Evolutionary conservation across 257 asterid genomes (phyloP).

Genomic region (Fraxinus anomala): DNA sequence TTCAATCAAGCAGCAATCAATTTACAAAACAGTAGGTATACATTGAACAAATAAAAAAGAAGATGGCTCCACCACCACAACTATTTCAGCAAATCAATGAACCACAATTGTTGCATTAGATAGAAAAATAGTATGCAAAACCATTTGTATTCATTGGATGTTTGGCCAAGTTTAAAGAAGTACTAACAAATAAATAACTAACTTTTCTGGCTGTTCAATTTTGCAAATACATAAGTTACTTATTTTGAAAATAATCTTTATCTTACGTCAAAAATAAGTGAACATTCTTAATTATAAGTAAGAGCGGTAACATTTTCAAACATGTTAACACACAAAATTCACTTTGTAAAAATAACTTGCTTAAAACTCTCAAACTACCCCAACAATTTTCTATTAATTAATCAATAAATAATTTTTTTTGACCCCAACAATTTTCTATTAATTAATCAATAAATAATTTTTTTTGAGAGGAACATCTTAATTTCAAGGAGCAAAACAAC

Average conservation of each 20-base stretch:
- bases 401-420: too few species aligned
- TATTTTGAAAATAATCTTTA: too few species aligned
- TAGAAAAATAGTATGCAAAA: neutral
- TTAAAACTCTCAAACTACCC: neutral
- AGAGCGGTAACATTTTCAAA: neutral
- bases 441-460: neutral
- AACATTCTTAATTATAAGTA: neutral
- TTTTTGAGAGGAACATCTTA: neutral
- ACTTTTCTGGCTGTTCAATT: neutral
- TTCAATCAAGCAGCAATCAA: constrained; percentile 3
- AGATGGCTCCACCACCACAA: neutral
- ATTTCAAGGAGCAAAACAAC: neutral
- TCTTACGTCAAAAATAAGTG: neutral
- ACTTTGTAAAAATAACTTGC: neutral
- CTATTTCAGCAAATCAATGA: neutral
- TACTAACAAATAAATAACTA: too few species aligned
- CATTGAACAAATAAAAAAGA: too few species aligned
- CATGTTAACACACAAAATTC: neutral
- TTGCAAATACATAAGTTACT: neutral
- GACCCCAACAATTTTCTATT: neutral
- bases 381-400: neutral
- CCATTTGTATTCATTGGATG: neutral
- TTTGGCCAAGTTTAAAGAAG: neutral
- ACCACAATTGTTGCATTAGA: neutral
- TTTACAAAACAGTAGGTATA: neutral